These are phyloP conservation scores for Botrytis medusae DNA, from an alignment of 2,329 filamentous ascomycete genomes.

Conservation along the genomic window DNA sequence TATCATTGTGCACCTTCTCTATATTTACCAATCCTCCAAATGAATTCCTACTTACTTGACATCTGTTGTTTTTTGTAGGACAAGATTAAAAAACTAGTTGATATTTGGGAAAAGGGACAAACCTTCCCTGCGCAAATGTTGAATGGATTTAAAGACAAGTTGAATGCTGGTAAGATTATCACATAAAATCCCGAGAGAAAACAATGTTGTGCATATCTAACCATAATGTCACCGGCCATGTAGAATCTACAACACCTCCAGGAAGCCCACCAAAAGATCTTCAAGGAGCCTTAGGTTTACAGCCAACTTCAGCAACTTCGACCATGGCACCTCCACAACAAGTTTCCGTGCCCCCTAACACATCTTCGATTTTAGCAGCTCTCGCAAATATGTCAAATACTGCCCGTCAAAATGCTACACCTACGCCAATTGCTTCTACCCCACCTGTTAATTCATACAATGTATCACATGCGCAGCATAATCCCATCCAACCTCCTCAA, in stretches of 20 bases:
- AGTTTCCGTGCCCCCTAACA: conserved; percentile 51
- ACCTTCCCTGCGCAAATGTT: conserved; percentile 85
- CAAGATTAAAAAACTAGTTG: conserved; percentile 91
- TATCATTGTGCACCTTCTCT: conserved; percentile 19
- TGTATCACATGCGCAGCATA: conserved; percentile 50
- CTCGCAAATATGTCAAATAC: conserved; percentile 64
- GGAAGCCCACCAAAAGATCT: conserved; percentile 50
- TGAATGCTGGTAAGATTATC: conserved; percentile 66
- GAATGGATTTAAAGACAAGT: conserved; percentile 75
- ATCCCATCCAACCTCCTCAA: conserved; percentile 39
- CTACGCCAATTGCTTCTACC: conserved; percentile 33
- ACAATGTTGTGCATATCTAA: conserved; percentile 41
- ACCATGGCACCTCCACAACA: conserved; percentile 47
- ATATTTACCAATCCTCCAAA: conserved; percentile 21
- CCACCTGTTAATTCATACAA: conserved; percentile 42
- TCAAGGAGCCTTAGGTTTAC: conserved; percentile 43
- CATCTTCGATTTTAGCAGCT: conserved; percentile 70
- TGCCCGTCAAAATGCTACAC: conserved; percentile 66
- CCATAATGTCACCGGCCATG: conserved; percentile 37
- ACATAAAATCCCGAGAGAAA: conserved; percentile 26
- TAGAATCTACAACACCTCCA: conserved; percentile 73
- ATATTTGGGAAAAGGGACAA: conserved; percentile 95
- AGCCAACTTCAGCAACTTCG: conserved; percentile 43
- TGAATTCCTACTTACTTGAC: conserved; percentile 49
- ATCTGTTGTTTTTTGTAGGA: conserved; percentile 62